These are phyloP conservation scores for Condylostoma magnum DNA, from an alignment of 169 alveolate genomes.

Conservation along the genomic window DNA sequence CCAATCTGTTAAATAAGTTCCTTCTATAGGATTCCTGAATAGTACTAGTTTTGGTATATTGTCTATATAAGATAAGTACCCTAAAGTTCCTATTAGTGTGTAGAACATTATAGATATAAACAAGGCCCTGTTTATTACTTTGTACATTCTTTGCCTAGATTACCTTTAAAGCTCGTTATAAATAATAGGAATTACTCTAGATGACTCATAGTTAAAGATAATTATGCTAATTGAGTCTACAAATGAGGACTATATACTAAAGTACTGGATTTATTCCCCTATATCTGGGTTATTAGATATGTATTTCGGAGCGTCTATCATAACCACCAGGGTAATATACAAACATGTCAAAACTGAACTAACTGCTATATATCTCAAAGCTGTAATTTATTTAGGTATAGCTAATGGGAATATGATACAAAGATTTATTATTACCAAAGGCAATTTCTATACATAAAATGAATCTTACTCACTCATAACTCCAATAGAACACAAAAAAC, in stretches of 20 bases:
- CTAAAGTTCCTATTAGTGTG: background rate
- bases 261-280: background rate
- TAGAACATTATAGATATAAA: background rate
- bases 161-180: background rate
- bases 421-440: background rate
- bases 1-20: constrained; percentile 13
- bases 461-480: background rate
- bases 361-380: background rate
- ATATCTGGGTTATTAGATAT: background rate
- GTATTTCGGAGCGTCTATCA: background rate
- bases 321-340: background rate
- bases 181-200: constrained; percentile 15
- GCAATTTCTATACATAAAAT: background rate
- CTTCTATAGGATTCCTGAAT: background rate
- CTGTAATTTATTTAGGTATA: background rate
- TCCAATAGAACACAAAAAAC: constrained; percentile 4
- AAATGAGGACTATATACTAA: background rate
- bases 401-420: background rate
- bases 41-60: background rate
- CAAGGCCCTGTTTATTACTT: background rate
- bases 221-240: constrained; percentile 19
- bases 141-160: background rate
- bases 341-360: constrained; percentile 4
- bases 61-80: background rate
- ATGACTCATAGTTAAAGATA: constrained; percentile 3